Evolutionary conservation across 768 basidiomycete species (phyloP), one percentile per base, ranked within the genome.

Genomic region (Mycena alexandri): DNA sequence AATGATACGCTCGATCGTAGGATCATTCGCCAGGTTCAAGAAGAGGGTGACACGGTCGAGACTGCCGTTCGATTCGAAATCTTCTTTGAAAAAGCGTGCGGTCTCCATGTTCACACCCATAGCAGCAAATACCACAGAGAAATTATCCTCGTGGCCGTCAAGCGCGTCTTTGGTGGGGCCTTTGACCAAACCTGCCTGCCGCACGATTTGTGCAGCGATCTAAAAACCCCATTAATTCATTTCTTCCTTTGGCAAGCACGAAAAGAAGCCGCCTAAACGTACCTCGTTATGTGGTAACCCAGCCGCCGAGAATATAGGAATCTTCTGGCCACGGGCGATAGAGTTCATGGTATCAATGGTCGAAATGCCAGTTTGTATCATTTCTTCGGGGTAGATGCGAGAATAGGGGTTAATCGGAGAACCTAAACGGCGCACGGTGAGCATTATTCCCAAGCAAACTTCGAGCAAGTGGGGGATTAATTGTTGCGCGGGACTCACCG

Each of bases 61-160:
- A 85, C 92, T 93, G 60, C 98, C 98, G 77, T 98, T 98, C 75
- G 98, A 97, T 81, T 99, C 96, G 78, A 99, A 99, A 84, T 99
- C 98, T 78, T 96, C 94, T 81, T 97, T 96, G 93, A 99, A 99
- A 87, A 98, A 99, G 59, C 97, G 90, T 53, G 98, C 98, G 8
- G 98, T 99, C 81, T 99, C 98, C 96, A 98, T 98, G 84, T 99
- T 99, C 66, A 97, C 98, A 87, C 98, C 98, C 98, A 99, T 99
- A 44, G 98, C 98, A 63, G 96, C 98, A 78, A 99, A 99, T 53
- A 99, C 98, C 75, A 99, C 96, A 53, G 95, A 97, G 87, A 99
- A 99, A 81, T 99, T 99, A 83, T 99, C 97, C 85, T 98, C 97
- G 81, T 99, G 97, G 62, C 96, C 97, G 76, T 99, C 98, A 75